phyloP scores from a whole-genome alignment of 495 filamentous ascomycete genomes.

The Penicillium desertorum region DNA sequence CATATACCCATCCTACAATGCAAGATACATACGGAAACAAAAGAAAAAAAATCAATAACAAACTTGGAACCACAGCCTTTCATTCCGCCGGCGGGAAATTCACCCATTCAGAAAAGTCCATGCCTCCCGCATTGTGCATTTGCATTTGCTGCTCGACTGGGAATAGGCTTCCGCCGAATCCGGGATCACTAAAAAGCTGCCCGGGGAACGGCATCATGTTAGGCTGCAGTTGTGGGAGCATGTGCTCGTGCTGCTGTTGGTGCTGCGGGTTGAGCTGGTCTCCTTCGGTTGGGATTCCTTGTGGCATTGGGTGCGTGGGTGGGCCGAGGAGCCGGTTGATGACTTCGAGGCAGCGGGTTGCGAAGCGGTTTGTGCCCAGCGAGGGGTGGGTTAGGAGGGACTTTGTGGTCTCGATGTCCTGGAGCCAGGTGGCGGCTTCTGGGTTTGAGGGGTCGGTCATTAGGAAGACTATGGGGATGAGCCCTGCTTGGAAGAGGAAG shows the following conservation, averaged over 20 bases:
- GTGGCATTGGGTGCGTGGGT: constrained; percentile 21
- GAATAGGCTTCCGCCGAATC: constrained; percentile 40
- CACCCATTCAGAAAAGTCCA: constrained; percentile 52
- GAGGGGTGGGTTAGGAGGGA: constrained; percentile 44
- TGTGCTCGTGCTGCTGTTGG: constrained; percentile 13
- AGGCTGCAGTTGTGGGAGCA: constrained; percentile 18
- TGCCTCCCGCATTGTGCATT: constrained; percentile 31
- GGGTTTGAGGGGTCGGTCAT: constrained; percentile 49
- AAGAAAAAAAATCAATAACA: not conserved
- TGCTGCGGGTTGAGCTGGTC: constrained; percentile 15
- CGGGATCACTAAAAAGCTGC: constrained; percentile 41
- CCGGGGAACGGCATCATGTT: constrained; percentile 45
- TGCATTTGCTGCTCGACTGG: constrained; percentile 39
- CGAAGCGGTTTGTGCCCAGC: constrained; percentile 44
- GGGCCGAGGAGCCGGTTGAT: constrained; percentile 45
- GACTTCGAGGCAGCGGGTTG: constrained; percentile 45
- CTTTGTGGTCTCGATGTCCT: constrained; percentile 50
- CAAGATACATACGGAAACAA: constrained; percentile 3
- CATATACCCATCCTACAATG: constrained; percentile 8
- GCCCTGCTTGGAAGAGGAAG: constrained; percentile 54
- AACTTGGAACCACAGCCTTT: constrained; percentile 9
- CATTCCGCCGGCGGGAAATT: constrained; percentile 35
- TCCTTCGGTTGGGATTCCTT: not conserved
- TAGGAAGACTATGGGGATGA: constrained; percentile 52
- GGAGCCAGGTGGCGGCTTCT: constrained; percentile 45